Evolutionary conservation across 2,329 filamentous ascomycete genomes (phyloP).

Genomic region (Beauveria asiatica): DNA sequence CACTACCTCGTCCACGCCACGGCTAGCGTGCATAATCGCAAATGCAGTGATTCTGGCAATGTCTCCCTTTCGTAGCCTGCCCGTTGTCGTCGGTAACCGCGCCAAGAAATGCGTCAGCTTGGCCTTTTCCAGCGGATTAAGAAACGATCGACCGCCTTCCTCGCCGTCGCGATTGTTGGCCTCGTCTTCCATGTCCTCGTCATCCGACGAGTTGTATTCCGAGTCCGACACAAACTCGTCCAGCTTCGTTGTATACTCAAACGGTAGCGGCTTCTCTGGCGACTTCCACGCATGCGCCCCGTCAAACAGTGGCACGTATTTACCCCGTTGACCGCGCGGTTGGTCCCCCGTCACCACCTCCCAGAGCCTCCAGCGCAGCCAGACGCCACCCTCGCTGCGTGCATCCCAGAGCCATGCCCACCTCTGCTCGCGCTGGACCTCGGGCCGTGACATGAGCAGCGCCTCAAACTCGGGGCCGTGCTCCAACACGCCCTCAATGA

Average conservation of each 20-base stretch:
- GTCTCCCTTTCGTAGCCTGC: slow-evolving; percentile 72
- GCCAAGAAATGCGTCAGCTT: slow-evolving; percentile 79
- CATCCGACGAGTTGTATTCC: slow-evolving; percentile 80
- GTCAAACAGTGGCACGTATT: slow-evolving; percentile 63
- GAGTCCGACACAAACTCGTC: slow-evolving; percentile 75
- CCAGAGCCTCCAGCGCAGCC: slow-evolving; percentile 91
- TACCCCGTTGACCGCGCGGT: slow-evolving; percentile 35
- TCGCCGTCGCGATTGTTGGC: slow-evolving; percentile 32
- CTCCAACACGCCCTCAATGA: slow-evolving; percentile 69
- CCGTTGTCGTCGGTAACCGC: slow-evolving; percentile 66
- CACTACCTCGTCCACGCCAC: slow-evolving; percentile 85
- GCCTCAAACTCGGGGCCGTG: slow-evolving; percentile 87
- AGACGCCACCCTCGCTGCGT: slow-evolving; percentile 68
- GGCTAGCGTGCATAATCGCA: slow-evolving; percentile 77
- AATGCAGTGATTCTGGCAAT: slow-evolving; percentile 81
- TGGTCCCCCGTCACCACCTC: slow-evolving; percentile 65
- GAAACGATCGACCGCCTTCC: slow-evolving; percentile 51
- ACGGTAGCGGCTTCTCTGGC: slow-evolving; percentile 64
- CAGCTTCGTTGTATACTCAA: slow-evolving; percentile 69
- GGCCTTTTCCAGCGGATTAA: slow-evolving; percentile 76
- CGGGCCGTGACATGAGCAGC: slow-evolving; percentile 75
- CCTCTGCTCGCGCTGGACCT: slow-evolving; percentile 77
- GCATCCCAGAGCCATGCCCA: slow-evolving; percentile 95
- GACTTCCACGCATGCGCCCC: slow-evolving; percentile 68
- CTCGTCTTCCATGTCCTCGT: slow-evolving; percentile 63